A percentile compares a stretch with the other conserved stretches of the same genome.
phyloP scores from a whole-genome alignment of 441 rosid genomes.

The Gossypium davidsonii region DNA sequence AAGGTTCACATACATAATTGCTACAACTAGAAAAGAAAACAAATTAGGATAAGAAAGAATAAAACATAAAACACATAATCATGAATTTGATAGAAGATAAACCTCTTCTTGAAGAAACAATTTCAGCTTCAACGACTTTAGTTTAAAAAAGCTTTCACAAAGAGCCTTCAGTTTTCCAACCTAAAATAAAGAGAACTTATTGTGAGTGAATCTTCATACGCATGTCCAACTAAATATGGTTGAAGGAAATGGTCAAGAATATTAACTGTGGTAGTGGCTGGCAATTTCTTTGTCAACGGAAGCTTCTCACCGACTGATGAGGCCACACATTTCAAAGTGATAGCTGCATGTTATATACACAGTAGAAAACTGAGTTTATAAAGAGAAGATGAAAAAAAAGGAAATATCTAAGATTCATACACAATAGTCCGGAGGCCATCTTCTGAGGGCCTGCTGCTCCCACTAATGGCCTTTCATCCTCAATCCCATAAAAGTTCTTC shows the following conservation, averaged over 20 bases:
- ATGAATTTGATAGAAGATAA: slow-evolving; percentile 13
- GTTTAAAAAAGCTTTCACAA: slow-evolving; percentile 73
- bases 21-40: not conserved
- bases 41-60: slow-evolving; percentile 2
- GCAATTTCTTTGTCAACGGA: slow-evolving; percentile 67
- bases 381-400: not conserved
- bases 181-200: slow-evolving; percentile 24
- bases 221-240: not conserved
- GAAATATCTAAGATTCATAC: slow-evolving; percentile 34
- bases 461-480: slow-evolving; percentile 55
- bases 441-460: slow-evolving; percentile 62
- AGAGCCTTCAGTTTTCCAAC: slow-evolving; percentile 78
- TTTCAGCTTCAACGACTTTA: slow-evolving; percentile 49
- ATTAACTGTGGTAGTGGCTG: slow-evolving; percentile 70
- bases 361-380: not conserved
- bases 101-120: slow-evolving; percentile 75
- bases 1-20: not conserved
- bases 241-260: slow-evolving; percentile 13
- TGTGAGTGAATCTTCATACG: not conserved
- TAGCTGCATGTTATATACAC: slow-evolving; percentile 45
- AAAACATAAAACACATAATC: not conserved
- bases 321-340: slow-evolving; percentile 73
- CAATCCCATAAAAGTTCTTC: slow-evolving; percentile 65
- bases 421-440: slow-evolving; percentile 71
- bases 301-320: slow-evolving; percentile 79